These are phyloP conservation scores for Chenopodium suecicum DNA, from an alignment of 148 eudicot genomes.

Conservation along the genomic window DNA sequence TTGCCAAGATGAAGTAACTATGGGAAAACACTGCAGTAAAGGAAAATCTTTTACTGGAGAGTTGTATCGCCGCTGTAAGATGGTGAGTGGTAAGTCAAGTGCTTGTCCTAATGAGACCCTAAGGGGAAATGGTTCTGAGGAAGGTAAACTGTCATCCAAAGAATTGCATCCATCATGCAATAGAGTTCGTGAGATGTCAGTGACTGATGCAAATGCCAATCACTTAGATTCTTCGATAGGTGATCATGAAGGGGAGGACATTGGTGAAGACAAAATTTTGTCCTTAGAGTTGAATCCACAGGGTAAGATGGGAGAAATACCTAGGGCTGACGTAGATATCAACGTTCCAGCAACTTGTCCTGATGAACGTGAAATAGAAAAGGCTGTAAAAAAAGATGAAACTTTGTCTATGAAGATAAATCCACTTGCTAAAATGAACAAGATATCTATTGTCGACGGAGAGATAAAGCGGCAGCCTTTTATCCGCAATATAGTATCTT, in stretches of 20 bases:
- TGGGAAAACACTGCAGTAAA: conserved; percentile 13
- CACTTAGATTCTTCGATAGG: conserved; percentile 3
- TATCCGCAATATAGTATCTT: conserved; percentile 10
- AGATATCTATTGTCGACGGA: neutral
- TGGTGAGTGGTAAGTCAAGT: neutral
- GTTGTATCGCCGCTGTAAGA: conserved; percentile 17
- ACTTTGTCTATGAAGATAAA: conserved; percentile 16
- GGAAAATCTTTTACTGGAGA: conserved; percentile 19
- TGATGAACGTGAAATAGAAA: conserved; percentile 22
- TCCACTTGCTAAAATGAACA: conserved; percentile 10
- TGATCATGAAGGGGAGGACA: conserved; percentile 7
- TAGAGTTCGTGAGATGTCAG: conserved; percentile 4
- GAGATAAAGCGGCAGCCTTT: conserved; percentile 4
- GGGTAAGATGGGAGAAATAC: neutral
- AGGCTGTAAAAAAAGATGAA: conserved; percentile 14
- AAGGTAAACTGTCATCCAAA: conserved; percentile 9
- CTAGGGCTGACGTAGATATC: conserved; percentile 6
- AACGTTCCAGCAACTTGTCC: conserved; percentile 17
- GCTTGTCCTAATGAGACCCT: conserved; percentile 2
- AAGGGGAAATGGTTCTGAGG: neutral
- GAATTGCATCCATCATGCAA: conserved; percentile 1
- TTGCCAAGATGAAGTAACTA: conserved; percentile 28
- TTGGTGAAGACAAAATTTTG: conserved; percentile 2
- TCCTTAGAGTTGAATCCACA: neutral
- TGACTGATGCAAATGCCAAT: neutral